Evolutionary conservation across 208 protist genomes (phyloP), one percentile per base, ranked within the genome.

Genomic region (Blastocrithidia nonstop): DNA sequence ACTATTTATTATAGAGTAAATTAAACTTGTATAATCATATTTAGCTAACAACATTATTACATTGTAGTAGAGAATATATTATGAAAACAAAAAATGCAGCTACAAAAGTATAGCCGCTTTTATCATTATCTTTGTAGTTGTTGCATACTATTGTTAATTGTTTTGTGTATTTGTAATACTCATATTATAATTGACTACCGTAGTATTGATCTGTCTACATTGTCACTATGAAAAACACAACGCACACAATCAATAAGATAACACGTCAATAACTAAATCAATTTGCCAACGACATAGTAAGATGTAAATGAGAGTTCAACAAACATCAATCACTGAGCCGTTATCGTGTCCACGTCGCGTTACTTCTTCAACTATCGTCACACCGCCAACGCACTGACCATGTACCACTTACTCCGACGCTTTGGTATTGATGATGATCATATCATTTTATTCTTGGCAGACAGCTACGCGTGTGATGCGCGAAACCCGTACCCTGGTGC

Each of bases 321-420:
- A 11, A 3, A 6, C 21, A 8, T 1, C 24, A 94, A 93, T 47
- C 90, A 91, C 37, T 98, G 95, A 93, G 95, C 88, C 4, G 87
- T 98, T 9, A 73, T 97, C 28, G 88, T 99, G 6, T 76, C 70
- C 17, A 95, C 94, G 3, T 97, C 92, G 1, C 69, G 94, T 6
- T 98, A 95, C 54, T 97, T 95, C 73, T 97, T 97, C 75, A 98
- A 99, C 70, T 98, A 98, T 57, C 73, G 97, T 15, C 97, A 99
- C 55, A 91, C 90, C 5, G 73, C 95, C 39, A 98, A 98, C 56
- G 84, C 93, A 11, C 70, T 99, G 3, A 79, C 78, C 21, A 66
- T 99, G 29, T 99, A 99, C 57, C 72, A 93, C 59, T 71, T 88
- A 0, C 83, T 96, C 23, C 96, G 97, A 13, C 56, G 85, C 32